phyloP scores from a whole-genome alignment of 2,329 filamentous ascomycete genomes.

The Bimuria novae-zelandiae region DNA sequence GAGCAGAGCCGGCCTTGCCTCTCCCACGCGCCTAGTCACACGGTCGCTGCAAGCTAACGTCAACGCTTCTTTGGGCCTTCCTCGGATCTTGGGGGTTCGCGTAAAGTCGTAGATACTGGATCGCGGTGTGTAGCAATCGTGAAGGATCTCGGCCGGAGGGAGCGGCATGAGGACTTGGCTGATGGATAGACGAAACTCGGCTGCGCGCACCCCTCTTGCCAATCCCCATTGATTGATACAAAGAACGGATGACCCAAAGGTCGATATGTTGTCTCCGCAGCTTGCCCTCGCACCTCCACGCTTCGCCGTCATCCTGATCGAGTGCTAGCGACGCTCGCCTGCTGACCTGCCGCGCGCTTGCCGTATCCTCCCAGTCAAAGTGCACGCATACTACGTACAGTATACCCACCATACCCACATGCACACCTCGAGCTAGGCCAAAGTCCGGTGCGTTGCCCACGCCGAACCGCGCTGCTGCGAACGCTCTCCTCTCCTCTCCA shows the following conservation, averaged over 20 bases:
- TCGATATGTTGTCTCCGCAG: not conserved
- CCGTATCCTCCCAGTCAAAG: not conserved
- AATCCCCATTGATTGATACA: not conserved
- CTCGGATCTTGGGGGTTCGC: not conserved
- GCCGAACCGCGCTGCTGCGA: constrained; percentile 2
- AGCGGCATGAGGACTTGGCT: not conserved
- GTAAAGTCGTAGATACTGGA: not conserved
- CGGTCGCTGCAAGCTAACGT: constrained; percentile 4
- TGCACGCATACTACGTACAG: not conserved
- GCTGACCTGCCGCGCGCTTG: constrained; percentile 1
- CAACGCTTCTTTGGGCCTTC: not conserved
- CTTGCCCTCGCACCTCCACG: not conserved
- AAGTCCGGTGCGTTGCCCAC: constrained; percentile 3
- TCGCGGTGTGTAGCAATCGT: not conserved
- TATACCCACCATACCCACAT: constrained; percentile 1
- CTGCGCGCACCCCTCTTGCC: not conserved
- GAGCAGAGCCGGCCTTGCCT: not conserved
- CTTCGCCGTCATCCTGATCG: not conserved
- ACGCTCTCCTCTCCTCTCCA: not conserved
- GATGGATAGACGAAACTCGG: not conserved
- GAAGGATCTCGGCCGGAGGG: constrained; percentile 1
- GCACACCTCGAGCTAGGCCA: not conserved
- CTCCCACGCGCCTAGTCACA: constrained; percentile 2
- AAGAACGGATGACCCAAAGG: not conserved
- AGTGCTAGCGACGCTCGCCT: constrained; percentile 1